Base-by-base conservation (phyloP, 1,139 yeast genomes). In the Yamadazyma conglobata region DNA sequence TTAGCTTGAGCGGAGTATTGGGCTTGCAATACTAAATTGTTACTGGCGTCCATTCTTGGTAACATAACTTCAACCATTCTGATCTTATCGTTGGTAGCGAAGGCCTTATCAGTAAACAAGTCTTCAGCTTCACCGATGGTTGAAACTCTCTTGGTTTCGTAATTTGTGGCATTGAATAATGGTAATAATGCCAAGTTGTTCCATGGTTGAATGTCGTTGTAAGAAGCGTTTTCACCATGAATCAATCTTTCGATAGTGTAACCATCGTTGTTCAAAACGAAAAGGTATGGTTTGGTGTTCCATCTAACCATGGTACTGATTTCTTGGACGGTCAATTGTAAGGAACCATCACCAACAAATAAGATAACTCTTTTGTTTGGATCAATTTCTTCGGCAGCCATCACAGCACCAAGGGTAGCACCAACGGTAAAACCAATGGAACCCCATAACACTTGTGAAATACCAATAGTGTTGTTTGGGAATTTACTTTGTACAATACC, bases 371-470 rank as follows among this genome's bases (percentile, higher is more conserved):
- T 75, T 58, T 76, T 79, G 42, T 59, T 56, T 31, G 79, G 77
- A 52, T 79, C 79, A 31, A 79, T 50, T 57, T 86, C 95, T 50
- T 77, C 77, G 39, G 88, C 84, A 15, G 94, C 95, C 68, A 83
- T 73, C 20, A 81, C 80, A 18, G 95, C 95, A 59, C 95, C 95
- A 39, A 80, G 62, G 21, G 86, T 73, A 31, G 94, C 84, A 52
- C 95, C 95, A 27, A 84, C 86, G 19, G 95, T 77, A 69, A 68
- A 86, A 50, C 95, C 95, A 58, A 86, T 84, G 27, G 94, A 83
- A 37, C 95, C 95, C 89, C 93, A 86, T 52, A 86, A 69, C 27
- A 85, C 93, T 64, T 86, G 95, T 32, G 93, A 83, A 43, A 86
- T 85, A 51, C 94, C 94, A 43, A 74, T 61, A 26, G 80, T 70